Percentiles rank a stretch among this genome's conserved stretches.
These are phyloP conservation scores for Pouteria campechiana DNA, from an alignment of 179 eudicot species.

Conservation along the genomic window DNA sequence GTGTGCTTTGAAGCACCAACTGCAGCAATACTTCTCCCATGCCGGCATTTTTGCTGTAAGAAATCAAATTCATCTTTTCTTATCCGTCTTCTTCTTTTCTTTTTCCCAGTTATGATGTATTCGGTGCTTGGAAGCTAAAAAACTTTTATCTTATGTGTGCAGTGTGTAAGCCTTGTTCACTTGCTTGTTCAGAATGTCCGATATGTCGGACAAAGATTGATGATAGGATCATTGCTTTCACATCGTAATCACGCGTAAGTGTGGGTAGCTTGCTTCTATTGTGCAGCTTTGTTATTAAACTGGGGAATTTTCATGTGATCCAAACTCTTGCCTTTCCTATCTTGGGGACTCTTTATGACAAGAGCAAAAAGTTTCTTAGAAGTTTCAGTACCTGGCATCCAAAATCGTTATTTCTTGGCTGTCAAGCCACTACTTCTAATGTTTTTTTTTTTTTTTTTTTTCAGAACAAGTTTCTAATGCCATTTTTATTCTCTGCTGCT, in stretches of 20 bases:
- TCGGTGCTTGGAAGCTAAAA: no score
- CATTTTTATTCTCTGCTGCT: neutral
- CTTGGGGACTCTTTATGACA: no score
- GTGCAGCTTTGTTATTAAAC: neutral
- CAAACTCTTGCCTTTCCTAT: neutral
- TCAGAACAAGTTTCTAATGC: constrained; percentile 9
- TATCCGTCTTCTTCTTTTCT: neutral
- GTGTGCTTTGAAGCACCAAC: constrained; percentile 89
- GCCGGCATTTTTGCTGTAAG: constrained; percentile 94
- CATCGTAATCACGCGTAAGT: constrained; percentile 33
- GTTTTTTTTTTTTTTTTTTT: neutral
- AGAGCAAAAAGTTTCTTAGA: no score
- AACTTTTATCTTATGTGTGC: constrained; percentile 18
- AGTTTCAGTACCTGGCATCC: neutral
- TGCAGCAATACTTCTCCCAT: constrained; percentile 91
- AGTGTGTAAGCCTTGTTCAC: constrained; percentile 96
- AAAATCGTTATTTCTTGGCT: neutral
- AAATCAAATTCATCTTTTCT: neutral
- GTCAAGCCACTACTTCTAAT: no score
- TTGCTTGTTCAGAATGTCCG: constrained; percentile 95
- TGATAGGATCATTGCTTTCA: constrained; percentile 90
- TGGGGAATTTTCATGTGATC: neutral
- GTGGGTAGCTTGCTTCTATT: constrained; percentile 12
- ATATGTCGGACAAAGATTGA: constrained; percentile 82
- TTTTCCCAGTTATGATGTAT: neutral